These are phyloP conservation scores for Beauveria sp. DNA, from an alignment of 2,329 filamentous ascomycete species.

Conservation along the genomic window DNA sequence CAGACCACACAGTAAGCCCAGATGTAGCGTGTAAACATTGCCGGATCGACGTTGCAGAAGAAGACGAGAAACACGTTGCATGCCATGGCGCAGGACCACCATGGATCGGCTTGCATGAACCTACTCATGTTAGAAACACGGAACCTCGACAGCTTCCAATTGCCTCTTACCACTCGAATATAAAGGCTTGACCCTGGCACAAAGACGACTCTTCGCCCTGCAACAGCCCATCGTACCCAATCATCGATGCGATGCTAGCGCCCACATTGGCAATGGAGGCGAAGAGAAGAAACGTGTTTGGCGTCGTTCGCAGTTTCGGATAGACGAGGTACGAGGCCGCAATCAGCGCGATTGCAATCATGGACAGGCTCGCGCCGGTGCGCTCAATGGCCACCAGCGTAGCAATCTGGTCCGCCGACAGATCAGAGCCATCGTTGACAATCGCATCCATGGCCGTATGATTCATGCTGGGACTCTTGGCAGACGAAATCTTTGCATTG, in stretches of 20 bases:
- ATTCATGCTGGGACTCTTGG: not conserved
- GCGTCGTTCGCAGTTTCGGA: conserved; percentile 46
- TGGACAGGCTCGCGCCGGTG: conserved; percentile 44
- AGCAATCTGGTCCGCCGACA: conserved; percentile 30
- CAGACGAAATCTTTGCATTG: not conserved
- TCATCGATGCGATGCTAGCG: conserved; percentile 58
- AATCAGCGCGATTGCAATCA: conserved; percentile 42
- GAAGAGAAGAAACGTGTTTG: conserved; percentile 41
- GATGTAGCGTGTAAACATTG: conserved; percentile 59
- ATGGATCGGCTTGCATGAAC: conserved; percentile 69
- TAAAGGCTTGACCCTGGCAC: conserved; percentile 53
- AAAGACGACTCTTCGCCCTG: conserved; percentile 46
- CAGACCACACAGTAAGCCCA: conserved; percentile 63
- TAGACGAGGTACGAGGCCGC: conserved; percentile 41
- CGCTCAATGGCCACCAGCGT: conserved; percentile 44
- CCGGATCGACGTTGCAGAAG: conserved; percentile 48
- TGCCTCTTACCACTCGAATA: conserved; percentile 55
- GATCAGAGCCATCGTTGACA: conserved; percentile 8
- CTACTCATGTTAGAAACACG: conserved; percentile 27
- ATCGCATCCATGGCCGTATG: not conserved
- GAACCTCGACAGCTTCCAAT: not conserved
- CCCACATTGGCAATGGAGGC: conserved; percentile 37
- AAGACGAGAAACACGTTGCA: conserved; percentile 69
- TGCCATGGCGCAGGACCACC: conserved; percentile 77
- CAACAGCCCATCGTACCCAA: conserved; percentile 57